These are phyloP conservation scores for Pythium apleroticum DNA, from an alignment of 352 stramenopile species.

Conservation along the genomic window DNA sequence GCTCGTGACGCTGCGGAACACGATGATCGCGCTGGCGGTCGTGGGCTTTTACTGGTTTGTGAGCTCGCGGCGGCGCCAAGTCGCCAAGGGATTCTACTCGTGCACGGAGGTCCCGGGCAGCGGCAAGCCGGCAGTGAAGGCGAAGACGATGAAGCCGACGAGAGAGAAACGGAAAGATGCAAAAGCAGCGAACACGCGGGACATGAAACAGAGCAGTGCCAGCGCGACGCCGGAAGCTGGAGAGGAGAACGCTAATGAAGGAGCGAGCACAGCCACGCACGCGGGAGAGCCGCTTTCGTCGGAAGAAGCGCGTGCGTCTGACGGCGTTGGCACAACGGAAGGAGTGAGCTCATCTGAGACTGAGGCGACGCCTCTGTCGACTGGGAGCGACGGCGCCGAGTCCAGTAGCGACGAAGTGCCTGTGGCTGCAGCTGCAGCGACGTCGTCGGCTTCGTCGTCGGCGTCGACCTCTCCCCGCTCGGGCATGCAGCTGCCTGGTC, in stretches of 20 bases:
- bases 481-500: conserved; percentile 15
- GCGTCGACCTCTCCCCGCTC: neutral
- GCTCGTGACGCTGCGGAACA: conserved; percentile 28
- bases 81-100: conserved; percentile 55
- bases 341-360: neutral
- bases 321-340: neutral
- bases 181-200: neutral
- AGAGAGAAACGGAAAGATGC: neutral
- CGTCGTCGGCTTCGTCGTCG: neutral
- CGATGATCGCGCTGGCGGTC: conserved; percentile 19
- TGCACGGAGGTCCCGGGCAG: conserved; percentile 32
- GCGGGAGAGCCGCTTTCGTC: neutral
- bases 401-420: conserved; percentile 15
- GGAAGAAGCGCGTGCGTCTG: neutral
- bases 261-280: neutral
- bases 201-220: neutral
- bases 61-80: conserved; percentile 18
- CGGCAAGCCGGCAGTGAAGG: neutral
- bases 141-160: neutral
- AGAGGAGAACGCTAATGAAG: neutral
- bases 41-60: conserved; percentile 27
- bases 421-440: neutral
- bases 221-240: neutral
- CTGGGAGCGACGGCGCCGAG: neutral
- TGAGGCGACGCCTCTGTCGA: conserved; percentile 5